Evolutionary conservation across 2,329 filamentous ascomycete genomes (phyloP).

Genomic region (Botrytis medusae): DNA sequence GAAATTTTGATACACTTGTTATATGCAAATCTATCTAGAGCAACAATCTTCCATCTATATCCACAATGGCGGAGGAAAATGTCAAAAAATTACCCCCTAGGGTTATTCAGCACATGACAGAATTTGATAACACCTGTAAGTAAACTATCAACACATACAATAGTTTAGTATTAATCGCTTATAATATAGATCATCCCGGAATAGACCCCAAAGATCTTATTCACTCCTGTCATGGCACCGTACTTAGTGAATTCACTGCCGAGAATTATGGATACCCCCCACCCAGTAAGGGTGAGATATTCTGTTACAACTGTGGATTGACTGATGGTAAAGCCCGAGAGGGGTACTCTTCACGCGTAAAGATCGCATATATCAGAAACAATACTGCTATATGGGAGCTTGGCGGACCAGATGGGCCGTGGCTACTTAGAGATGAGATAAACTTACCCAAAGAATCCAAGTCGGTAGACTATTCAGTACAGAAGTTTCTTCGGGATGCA

Average conservation of each 20-base stretch:
- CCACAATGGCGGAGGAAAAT: neutral
- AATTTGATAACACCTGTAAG: neutral
- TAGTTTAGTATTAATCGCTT: neutral
- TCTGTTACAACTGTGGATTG: neutral
- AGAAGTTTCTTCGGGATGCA: neutral
- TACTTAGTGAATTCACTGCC: neutral
- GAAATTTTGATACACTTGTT: neutral
- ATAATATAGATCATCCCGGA: neutral
- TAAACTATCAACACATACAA: neutral
- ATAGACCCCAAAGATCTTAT: neutral
- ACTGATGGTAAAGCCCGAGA: fast-evolving
- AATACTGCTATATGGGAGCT: constrained; percentile 5
- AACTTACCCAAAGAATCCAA: fast-evolving
- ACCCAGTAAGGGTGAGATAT: fast-evolving
- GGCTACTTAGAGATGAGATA: constrained; percentile 5
- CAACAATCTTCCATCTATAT: neutral
- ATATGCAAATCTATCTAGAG: neutral
- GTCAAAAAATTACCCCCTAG: neutral
- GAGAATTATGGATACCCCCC: fast-evolving
- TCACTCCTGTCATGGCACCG: neutral
- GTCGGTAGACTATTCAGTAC: neutral
- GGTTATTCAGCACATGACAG: neutral
- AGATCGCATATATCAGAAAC: fast-evolving
- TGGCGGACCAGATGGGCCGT: neutral
- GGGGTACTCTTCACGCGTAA: neutral